These are phyloP conservation scores for Geranomyces variabilis DNA, from an alignment of 192 early-diverging fungal genomes.

Conservation along the genomic window DNA sequence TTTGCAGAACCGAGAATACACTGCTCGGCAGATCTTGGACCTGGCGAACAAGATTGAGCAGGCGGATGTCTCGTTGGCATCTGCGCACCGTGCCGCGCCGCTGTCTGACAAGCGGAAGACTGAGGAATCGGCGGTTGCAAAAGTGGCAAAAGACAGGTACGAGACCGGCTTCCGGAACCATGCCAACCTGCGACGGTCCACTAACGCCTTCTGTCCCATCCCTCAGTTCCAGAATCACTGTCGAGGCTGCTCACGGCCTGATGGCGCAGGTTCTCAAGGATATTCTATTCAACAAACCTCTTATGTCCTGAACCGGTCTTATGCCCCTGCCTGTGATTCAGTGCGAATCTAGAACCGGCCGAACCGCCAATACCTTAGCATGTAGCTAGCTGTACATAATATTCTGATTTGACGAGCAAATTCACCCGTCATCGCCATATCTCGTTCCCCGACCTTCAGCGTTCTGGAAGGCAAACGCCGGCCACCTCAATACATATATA, in stretches of 20 bases:
- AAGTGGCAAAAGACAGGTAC: slow-evolving; percentile 75
- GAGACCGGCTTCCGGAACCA: background rate
- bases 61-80: slow-evolving; percentile 60
- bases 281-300: slow-evolving; percentile 67
- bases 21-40: slow-evolving; percentile 76
- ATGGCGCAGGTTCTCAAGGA: slow-evolving; percentile 86
- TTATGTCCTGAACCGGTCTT: background rate
- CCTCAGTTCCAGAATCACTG: slow-evolving; percentile 71
- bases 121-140: slow-evolving; percentile 67
- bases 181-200: too few relatives aligned
- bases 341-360: too few relatives aligned
- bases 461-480: too few relatives aligned
- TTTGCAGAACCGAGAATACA: slow-evolving; percentile 78
- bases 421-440: too few relatives aligned
- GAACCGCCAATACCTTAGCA: too few relatives aligned
- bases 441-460: too few relatives aligned
- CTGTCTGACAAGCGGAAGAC: slow-evolving; percentile 58
- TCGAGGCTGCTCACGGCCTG: slow-evolving; percentile 78
- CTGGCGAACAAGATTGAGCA: slow-evolving; percentile 83
- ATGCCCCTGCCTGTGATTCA: too few relatives aligned
- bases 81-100: slow-evolving; percentile 29
- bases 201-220: background rate
- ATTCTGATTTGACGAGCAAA: too few relatives aligned
- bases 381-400: too few relatives aligned
- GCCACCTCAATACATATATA: slow-evolving; percentile 2